Evolutionary conservation across 805 yeast species (phyloP).

Genomic region (Candida easanensis): DNA sequence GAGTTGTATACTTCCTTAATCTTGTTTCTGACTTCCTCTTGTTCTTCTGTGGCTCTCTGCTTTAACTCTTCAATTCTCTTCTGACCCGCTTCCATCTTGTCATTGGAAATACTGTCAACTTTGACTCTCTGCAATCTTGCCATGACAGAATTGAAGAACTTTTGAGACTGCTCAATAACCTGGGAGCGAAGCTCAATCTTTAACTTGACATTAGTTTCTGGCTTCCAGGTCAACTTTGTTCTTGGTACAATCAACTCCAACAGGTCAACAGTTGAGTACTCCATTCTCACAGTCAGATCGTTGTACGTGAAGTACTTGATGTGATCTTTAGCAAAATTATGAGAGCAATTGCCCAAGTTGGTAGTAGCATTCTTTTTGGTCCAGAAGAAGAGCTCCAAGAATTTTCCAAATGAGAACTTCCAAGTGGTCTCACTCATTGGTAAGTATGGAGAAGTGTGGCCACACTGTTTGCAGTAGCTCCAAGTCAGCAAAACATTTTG

Average conservation of each 20-base stretch:
- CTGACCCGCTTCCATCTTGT: constrained; percentile 68
- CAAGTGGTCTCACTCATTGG: constrained; percentile 86
- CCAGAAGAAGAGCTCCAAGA: constrained; percentile 83
- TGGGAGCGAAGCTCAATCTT: constrained; percentile 60
- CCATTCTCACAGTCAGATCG: constrained; percentile 75
- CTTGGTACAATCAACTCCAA: constrained; percentile 79
- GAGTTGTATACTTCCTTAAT: constrained; percentile 51
- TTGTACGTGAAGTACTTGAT: constrained; percentile 81
- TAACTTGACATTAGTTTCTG: constrained; percentile 62
- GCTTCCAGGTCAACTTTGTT: constrained; percentile 66
- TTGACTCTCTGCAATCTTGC: constrained; percentile 75
- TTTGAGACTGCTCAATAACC: constrained; percentile 49
- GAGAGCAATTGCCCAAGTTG: constrained; percentile 67
- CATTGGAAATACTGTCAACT: constrained; percentile 65
- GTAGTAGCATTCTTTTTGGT: constrained; percentile 50
- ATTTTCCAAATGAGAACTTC: constrained; percentile 92
- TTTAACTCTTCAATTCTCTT: constrained; percentile 57
- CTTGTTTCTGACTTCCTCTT: constrained; percentile 38
- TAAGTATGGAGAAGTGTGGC: constrained; percentile 67
- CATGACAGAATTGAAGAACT: constrained; percentile 70
- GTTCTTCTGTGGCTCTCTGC: constrained; percentile 49
- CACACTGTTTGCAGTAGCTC: constrained; percentile 86
- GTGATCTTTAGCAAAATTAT: constrained; percentile 80
- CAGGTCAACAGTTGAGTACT: constrained; percentile 70
- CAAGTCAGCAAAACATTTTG: constrained; percentile 73